Percentiles rank a stretch among this genome's conserved stretches.
phyloP scores from a whole-genome alignment of 169 alveolate species.

The Theileria equi region DNA sequence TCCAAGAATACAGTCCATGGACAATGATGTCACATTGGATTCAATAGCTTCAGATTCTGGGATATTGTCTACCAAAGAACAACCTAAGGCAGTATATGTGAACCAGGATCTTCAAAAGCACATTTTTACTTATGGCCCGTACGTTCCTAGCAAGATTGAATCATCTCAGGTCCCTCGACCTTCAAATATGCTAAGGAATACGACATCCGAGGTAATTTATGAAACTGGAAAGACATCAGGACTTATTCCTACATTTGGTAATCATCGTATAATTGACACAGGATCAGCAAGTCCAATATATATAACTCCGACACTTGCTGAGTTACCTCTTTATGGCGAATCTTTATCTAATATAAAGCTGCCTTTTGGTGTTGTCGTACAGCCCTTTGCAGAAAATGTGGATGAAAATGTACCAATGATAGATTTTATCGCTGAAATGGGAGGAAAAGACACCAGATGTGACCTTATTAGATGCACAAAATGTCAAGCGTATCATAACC shows the following conservation, averaged over 20 bases:
- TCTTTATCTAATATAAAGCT: conserved; percentile 56
- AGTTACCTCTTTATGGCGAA: conserved; percentile 67
- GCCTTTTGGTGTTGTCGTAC: conserved; percentile 71
- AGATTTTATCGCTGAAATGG: conserved; percentile 62
- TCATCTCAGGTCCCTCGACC: conserved; percentile 46
- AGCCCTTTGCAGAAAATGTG: conserved; percentile 71
- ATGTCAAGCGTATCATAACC: conserved; percentile 69
- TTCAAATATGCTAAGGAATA: background rate
- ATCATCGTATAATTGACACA: conserved; percentile 31
- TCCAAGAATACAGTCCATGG: too few relatives aligned
- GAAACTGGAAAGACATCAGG: background rate
- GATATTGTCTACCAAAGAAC: too few relatives aligned
- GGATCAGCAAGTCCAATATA: conserved; percentile 63
- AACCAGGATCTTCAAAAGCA: conserved; percentile 32
- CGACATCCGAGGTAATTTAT: background rate
- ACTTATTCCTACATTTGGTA: conserved; percentile 11
- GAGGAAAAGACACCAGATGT: conserved; percentile 42
- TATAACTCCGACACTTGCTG: conserved; percentile 61
- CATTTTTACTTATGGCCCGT: conserved; percentile 36
- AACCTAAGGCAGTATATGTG: too few relatives aligned
- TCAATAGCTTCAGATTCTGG: too few relatives aligned
- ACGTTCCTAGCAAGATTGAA: conserved; percentile 32
- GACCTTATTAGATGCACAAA: conserved; percentile 70
- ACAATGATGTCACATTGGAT: too few relatives aligned
- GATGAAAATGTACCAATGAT: conserved; percentile 57